phyloP scores from a whole-genome alignment of 163 green algal species.

The Chloromonas sp. region DNA sequence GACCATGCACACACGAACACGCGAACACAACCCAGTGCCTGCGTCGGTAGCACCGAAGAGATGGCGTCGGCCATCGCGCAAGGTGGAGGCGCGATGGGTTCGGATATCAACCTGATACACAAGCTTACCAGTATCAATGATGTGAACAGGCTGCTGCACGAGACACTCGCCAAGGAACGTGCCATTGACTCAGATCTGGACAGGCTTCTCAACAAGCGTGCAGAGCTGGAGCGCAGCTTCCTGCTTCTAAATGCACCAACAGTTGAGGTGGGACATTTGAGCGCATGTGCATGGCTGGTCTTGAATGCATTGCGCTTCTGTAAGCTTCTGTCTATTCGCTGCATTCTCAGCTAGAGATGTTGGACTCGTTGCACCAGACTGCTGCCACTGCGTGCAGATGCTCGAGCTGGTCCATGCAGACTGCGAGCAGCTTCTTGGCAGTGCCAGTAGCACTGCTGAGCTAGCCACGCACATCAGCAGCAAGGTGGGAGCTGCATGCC shows the following conservation, averaged over 20 bases:
- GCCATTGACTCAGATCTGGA: slow-evolving; percentile 78
- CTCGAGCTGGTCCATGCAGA: slow-evolving; percentile 77
- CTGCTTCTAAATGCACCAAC: slow-evolving; percentile 53
- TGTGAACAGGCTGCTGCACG: slow-evolving; percentile 72
- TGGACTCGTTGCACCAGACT: neutral
- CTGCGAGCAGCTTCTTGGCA: slow-evolving; percentile 66
- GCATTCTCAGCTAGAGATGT: neutral
- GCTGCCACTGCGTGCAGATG: slow-evolving; percentile 37
- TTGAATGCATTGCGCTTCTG: neutral
- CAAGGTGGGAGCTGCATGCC: slow-evolving; percentile 46
- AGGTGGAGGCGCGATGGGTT: neutral
- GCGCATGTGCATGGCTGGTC: neutral
- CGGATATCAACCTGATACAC: slow-evolving; percentile 31
- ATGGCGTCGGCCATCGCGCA: too few relatives aligned
- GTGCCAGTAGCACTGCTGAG: slow-evolving; percentile 66
- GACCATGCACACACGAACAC: too few relatives aligned
- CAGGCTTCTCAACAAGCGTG: slow-evolving; percentile 55
- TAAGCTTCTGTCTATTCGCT: neutral
- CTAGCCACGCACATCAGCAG: slow-evolving; percentile 79
- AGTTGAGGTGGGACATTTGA: slow-evolving; percentile 50
- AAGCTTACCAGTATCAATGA: slow-evolving; percentile 66
- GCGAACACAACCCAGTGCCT: too few relatives aligned
- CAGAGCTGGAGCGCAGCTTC: slow-evolving; percentile 56
- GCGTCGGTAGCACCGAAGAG: too few relatives aligned
- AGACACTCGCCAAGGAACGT: slow-evolving; percentile 69